A percentile compares a stretch with the other conserved stretches of the same genome.
Evolutionary conservation across 768 basidiomycete species (phyloP).

Genomic region (Trametes maxima): DNA sequence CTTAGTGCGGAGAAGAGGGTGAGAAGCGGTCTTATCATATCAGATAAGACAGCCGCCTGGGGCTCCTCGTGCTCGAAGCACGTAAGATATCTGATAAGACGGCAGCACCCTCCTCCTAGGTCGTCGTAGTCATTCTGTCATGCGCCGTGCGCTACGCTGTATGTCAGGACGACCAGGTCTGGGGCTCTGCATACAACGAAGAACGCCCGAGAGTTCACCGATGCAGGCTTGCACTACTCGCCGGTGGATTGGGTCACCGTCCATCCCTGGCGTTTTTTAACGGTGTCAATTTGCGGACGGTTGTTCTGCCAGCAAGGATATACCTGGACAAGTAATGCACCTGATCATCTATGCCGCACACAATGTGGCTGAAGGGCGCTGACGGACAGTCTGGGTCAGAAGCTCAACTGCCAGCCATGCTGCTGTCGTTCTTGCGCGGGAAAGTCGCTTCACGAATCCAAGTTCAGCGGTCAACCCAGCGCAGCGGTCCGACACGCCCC

Average conservation of each 20-base stretch:
- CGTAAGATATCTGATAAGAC: not conserved
- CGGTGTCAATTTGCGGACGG: too few species aligned
- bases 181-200: not conserved
- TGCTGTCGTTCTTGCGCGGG: too few species aligned
- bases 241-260: too few species aligned
- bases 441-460: too few species aligned
- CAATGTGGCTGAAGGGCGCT: too few species aligned
- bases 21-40: constrained; percentile 13
- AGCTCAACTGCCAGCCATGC: too few species aligned
- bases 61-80: not conserved
- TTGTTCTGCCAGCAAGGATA: too few species aligned
- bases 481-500: not conserved
- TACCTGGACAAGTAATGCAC: too few species aligned
- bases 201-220: not conserved
- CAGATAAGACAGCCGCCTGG: constrained; percentile 8
- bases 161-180: not conserved
- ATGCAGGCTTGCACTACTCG: too few species aligned
- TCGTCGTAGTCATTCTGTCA: not conserved
- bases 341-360: too few species aligned
- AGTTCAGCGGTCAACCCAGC: not conserved
- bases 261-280: too few species aligned
- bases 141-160: not conserved
- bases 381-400: too few species aligned
- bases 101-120: not conserved
- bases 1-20: not conserved